Evolutionary conservation across 495 filamentous ascomycete genomes (phyloP).

Genomic region (Tuber magnatum): DNA sequence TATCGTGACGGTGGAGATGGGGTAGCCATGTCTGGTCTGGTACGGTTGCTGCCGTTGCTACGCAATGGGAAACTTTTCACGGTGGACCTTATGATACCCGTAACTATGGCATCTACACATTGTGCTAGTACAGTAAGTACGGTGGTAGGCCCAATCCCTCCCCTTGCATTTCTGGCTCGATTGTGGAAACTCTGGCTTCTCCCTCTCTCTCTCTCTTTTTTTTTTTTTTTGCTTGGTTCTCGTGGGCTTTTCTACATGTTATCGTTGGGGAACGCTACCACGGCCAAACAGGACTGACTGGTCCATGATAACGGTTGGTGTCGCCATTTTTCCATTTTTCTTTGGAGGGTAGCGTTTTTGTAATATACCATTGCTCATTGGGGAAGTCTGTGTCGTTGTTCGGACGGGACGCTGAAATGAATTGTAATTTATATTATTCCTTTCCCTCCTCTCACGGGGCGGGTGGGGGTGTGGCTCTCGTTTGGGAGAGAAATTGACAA

Average conservation of each 20-base stretch:
- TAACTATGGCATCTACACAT: too few species aligned
- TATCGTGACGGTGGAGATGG: too few species aligned
- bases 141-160: too few species aligned
- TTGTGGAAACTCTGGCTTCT: too few species aligned
- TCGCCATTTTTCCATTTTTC: neutral
- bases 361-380: neutral
- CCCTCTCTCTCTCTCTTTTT: too few species aligned
- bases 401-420: neutral
- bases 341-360: neutral
- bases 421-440: too few species aligned
- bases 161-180: too few species aligned
- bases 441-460: too few species aligned
- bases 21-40: too few species aligned
- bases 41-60: too few species aligned
- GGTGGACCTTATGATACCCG: neutral
- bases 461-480: neutral
- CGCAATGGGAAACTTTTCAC: neutral
- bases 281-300: neutral
- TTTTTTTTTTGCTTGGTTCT: too few species aligned
- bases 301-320: neutral
- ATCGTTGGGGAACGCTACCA: neutral
- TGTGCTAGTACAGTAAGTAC: too few species aligned
- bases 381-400: neutral
- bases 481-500: neutral
- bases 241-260: neutral